These are phyloP conservation scores for Geosmithia morbida DNA, from an alignment of 2,329 filamentous ascomycete genomes.

Conservation along the genomic window DNA sequence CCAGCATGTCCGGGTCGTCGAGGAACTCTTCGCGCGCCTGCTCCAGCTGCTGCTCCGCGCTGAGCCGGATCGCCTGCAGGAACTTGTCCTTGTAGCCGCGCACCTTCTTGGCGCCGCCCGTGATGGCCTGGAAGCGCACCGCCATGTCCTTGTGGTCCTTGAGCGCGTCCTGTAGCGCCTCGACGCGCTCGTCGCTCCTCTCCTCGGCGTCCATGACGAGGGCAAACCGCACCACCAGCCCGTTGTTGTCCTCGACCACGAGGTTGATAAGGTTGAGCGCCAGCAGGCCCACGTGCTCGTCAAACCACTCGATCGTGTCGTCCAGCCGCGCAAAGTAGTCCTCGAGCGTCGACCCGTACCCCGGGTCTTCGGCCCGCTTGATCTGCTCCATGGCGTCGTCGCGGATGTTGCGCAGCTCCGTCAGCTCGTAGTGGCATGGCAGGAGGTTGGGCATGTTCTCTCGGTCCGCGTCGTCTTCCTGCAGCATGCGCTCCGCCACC, in stretches of 20 bases:
- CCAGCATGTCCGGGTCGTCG: slow-evolving; percentile 66
- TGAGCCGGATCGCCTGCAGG: slow-evolving; percentile 60
- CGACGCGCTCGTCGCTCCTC: slow-evolving; percentile 84
- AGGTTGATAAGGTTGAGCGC: slow-evolving; percentile 84
- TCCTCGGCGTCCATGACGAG: slow-evolving; percentile 92
- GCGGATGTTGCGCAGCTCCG: slow-evolving; percentile 79
- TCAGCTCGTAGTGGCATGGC: slow-evolving; percentile 82
- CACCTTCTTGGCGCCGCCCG: slow-evolving; percentile 79
- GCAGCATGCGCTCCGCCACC: slow-evolving; percentile 63
- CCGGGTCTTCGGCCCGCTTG: slow-evolving; percentile 55
- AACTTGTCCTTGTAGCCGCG: slow-evolving; percentile 97
- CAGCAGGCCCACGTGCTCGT: slow-evolving; percentile 80
- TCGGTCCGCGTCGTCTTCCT: slow-evolving; percentile 69
- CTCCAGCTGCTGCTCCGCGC: slow-evolving; percentile 61
- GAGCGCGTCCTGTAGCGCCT: slow-evolving; percentile 85
- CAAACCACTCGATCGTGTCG: slow-evolving; percentile 83
- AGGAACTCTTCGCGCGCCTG: slow-evolving; percentile 61
- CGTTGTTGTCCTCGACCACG: slow-evolving; percentile 73
- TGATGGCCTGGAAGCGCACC: slow-evolving; percentile 86
- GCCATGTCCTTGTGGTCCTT: slow-evolving; percentile 94
- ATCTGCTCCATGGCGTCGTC: slow-evolving; percentile 98
- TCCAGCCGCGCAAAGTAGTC: slow-evolving; percentile 84
- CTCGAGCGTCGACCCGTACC: slow-evolving; percentile 67
- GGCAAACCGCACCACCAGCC: slow-evolving; percentile 80
- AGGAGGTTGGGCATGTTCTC: slow-evolving; percentile 89